Evolutionary conservation across 176 grass and related monocot species (phyloP).

Genomic region (Avena sativa): DNA sequence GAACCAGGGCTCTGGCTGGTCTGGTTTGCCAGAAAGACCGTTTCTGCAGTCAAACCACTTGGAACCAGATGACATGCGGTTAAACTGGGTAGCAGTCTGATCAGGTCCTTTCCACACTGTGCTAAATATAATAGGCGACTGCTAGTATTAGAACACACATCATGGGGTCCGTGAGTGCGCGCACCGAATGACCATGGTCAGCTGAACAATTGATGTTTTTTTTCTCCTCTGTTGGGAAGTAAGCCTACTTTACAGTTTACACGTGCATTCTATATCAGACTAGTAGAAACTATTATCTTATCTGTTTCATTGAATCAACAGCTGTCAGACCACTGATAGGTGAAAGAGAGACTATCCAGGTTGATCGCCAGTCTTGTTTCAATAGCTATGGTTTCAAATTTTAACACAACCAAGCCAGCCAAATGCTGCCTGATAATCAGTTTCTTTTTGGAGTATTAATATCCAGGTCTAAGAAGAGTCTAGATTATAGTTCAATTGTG

Average conservation of each 20-base stretch:
- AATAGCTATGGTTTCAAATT: neutral
- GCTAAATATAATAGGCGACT: neutral
- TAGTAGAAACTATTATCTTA: neutral
- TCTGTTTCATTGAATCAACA: neutral
- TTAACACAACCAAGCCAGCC: constrained; percentile 21
- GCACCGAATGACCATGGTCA: neutral
- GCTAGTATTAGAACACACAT: neutral
- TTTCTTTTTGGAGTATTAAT: neutral
- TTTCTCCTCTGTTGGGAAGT: neutral
- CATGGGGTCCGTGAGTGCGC: neutral
- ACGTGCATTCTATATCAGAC: neutral
- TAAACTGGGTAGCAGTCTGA: neutral
- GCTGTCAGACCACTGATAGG: neutral
- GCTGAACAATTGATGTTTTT: neutral
- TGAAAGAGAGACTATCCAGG: neutral
- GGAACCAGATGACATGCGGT: neutral
- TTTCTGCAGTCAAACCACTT: neutral
- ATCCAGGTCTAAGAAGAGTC: neutral
- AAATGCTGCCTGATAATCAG: constrained; percentile 16
- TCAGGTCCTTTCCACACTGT: neutral
- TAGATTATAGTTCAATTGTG: neutral
- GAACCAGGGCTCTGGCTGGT: neutral
- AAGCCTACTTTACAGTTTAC: neutral
- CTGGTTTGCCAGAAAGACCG: neutral
- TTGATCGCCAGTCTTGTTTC: neutral